Evolutionary conservation across 495 filamentous ascomycete species (phyloP).

Genomic region (Daldinia concentrica): DNA sequence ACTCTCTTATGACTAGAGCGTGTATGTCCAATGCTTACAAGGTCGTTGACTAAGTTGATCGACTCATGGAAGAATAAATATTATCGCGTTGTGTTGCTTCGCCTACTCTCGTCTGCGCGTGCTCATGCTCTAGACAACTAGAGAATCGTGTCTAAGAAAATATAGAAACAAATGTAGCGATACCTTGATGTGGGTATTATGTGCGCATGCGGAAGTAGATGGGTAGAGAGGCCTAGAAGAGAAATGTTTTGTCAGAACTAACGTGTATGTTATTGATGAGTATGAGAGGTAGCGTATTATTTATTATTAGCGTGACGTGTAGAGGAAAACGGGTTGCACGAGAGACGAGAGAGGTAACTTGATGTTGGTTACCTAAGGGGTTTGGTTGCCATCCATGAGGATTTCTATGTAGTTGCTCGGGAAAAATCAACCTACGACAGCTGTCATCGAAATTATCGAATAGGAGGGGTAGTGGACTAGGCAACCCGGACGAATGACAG

Average conservation of each 20-base stretch:
- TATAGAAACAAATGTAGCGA: neutral
- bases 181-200: neutral
- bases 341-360: slow-evolving; percentile 21
- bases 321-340: slow-evolving; percentile 12
- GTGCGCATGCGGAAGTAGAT: neutral
- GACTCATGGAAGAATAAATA: slow-evolving; percentile 16
- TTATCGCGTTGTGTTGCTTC: neutral
- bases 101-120: neutral
- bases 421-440: slow-evolving; percentile 5
- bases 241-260: slow-evolving; percentile 6
- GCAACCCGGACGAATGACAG: neutral
- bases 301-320: slow-evolving; percentile 19
- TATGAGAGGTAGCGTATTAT: slow-evolving; percentile 9
- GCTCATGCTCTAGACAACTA: neutral
- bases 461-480: slow-evolving; percentile 2
- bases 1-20: slow-evolving; percentile 3
- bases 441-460: neutral
- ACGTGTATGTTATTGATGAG: neutral
- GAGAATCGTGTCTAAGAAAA: slow-evolving; percentile 1
- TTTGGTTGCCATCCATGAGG: slow-evolving; percentile 3
- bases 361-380: slow-evolving; percentile 15
- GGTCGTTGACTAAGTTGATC: slow-evolving; percentile 12
- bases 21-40: neutral
- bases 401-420: neutral
- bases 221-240: slow-evolving; percentile 8